Evolutionary conservation across 2,329 filamentous ascomycete species (phyloP).

Genomic region (Ceratocystis cacaofunesta): DNA sequence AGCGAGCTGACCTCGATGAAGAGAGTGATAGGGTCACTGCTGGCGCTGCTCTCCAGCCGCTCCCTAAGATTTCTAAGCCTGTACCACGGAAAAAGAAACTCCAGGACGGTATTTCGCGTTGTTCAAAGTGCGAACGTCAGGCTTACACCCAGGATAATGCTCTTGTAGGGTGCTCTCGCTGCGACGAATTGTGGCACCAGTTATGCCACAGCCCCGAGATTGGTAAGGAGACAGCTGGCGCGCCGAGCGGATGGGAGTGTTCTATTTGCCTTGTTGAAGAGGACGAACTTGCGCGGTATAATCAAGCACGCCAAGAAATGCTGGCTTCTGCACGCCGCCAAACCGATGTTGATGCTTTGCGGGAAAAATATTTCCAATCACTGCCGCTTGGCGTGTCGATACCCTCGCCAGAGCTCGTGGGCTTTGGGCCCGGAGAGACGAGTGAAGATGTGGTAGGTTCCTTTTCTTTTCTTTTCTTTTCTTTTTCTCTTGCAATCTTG

Average conservation of each 20-base stretch:
- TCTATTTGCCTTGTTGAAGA: conserved; percentile 18
- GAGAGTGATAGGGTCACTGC: not conserved
- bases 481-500: no score
- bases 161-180: conserved; percentile 20
- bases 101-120: conserved; percentile 16
- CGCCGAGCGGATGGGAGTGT: conserved; percentile 18
- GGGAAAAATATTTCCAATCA: conserved; percentile 23
- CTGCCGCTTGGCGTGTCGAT: conserved; percentile 25
- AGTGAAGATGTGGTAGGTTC: conserved; percentile 25
- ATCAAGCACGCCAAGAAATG: conserved; percentile 17
- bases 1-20: not conserved
- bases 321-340: conserved; percentile 17
- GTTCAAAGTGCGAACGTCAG: conserved; percentile 20
- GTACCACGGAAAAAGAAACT: conserved; percentile 12
- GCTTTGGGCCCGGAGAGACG: conserved; percentile 26
- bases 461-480: conserved; percentile 7
- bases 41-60: conserved; percentile 3
- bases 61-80: conserved; percentile 12
- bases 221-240: conserved; percentile 13
- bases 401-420: conserved; percentile 26
- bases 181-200: conserved; percentile 21
- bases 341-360: conserved; percentile 23
- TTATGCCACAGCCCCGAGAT: conserved; percentile 20
- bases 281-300: conserved; percentile 17
- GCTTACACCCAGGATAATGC: conserved; percentile 18